Base-by-base conservation (phyloP, 768 basidiomycete species). In the Asterophora lycoperdoides region DNA sequence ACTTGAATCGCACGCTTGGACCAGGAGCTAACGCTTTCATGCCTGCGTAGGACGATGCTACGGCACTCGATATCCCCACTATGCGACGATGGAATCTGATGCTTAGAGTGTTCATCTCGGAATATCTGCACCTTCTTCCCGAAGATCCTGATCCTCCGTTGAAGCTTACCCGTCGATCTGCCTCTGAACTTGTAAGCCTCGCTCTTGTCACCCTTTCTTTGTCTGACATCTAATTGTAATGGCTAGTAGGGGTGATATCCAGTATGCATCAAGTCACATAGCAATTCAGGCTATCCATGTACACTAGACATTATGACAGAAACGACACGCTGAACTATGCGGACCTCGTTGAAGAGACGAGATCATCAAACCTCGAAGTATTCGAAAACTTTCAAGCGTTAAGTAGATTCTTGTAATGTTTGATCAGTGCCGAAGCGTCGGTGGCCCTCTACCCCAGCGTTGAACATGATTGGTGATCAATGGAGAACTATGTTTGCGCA, bases 41-140 rank as follows among this genome's bases (percentile, higher is more conserved):
- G 11, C 52, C 30, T 34, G 5, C 17, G 15, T 48, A 96, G 93
- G 96, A 99, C 65, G 89, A 97, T 65, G 92, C 85, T 7, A 78
- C 83, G 17, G 91, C 86, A 1, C 72, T 98, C 37, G 86, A 97
- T 59, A 68, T 89, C 38, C 78, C 86, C 7, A 94, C 92, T 0
- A 79, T 97, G 77, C 79, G 84, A 39, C 76, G 88, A 18, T 98
- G 96, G 96, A 89, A 89, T 61, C 70, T 94, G 26, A 77, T 99
- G 44, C 62, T 97, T 33, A 76, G 95, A 28, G 80, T 96, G 1
- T 93, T 97, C 62, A 78, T 92, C 58, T 75, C 87, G 1, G 96
- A 97, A 68, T 99, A 98, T 66, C 76, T 98, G 2, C 78, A 86
- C 48, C 64, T 91, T 40, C 72, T 66, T 9, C 83, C 88, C 0